These are phyloP conservation scores for Entelexis paramagnoliae DNA, from an alignment of 1,139 yeast species.

Conservation along the genomic window DNA sequence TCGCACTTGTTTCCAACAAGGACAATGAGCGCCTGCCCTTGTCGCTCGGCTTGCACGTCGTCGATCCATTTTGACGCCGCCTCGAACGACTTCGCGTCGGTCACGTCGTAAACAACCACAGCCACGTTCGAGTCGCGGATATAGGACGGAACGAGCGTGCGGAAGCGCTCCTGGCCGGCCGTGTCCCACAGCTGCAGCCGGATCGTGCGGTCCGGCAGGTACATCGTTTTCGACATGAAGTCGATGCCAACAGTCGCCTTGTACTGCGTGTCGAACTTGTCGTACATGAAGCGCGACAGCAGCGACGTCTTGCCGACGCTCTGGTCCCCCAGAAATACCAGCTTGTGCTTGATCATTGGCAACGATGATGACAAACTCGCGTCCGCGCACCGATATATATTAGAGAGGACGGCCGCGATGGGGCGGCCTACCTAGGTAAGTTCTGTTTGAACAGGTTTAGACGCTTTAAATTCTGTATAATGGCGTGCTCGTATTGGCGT, in stretches of 20 bases:
- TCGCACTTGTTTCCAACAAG: constrained; percentile 79
- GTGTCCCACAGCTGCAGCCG: constrained; percentile 89
- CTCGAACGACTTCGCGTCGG: constrained; percentile 65
- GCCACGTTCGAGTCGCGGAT: constrained; percentile 97
- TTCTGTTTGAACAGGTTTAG: no score
- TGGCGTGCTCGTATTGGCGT: no score
- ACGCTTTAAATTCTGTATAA: no score
- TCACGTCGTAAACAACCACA: constrained; percentile 86
- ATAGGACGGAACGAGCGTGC: constrained; percentile 88
- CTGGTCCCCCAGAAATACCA: constrained; percentile 94
- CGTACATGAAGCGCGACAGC: constrained; percentile 94
- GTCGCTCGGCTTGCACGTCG: constrained; percentile 70
- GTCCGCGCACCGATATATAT: background rate
- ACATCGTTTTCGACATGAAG: constrained; percentile 80
- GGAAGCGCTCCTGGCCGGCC: constrained; percentile 95
- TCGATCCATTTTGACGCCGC: constrained; percentile 70
- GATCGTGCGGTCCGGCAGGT: constrained; percentile 62
- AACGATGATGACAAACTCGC: constrained; percentile 13
- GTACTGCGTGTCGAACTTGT: constrained; percentile 86
- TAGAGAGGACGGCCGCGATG: background rate
- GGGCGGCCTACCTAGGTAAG: no score
- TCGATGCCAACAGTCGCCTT: constrained; percentile 94
- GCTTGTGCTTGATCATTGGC: constrained; percentile 41
- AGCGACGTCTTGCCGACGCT: constrained; percentile 95
- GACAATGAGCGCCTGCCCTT: constrained; percentile 56